Evolutionary conservation across 2,329 filamentous ascomycete species (phyloP), one percentile per base, ranked within the genome.

Genomic region (Diaporthe capsici): DNA sequence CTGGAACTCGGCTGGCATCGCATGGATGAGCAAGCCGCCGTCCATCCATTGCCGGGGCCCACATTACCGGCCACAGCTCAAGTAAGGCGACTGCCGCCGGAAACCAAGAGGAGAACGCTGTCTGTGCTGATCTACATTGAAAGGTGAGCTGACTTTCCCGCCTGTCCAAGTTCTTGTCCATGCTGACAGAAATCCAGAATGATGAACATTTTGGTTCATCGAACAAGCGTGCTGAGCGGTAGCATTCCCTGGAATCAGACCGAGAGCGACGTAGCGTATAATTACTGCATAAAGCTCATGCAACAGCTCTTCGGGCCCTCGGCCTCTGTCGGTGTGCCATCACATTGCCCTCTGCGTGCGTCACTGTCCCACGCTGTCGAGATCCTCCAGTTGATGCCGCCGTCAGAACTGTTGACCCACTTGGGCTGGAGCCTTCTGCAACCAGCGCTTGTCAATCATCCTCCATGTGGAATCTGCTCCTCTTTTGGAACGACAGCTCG

Each of bases 1-100:
- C 72, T 74, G 17, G 72, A 74, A 31, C 49, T 74, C 17, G 72
- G 72, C 22, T 74, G 72, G 72, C 72, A 74, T 42, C 61, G 72
- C n/a, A 49, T 65, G 51, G 72, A 57, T 34, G 72, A 70, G 15
- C 60, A 70, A 10, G 57, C 47, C 49, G 20, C 25, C 53, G 51
- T 51, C 13, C 44, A 63, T 7, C 31, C 44, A 10, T n/a, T 72
- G 17, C n/a, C 71, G 37, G 71, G 71, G 17, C 44, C 44, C n/a
- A 51, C 44, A 22, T 22, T 72, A 61, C 44, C 71, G 37, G 53
- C 42, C 5, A 25, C 49, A 17, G 9, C 44, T 9, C 57, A 63
- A 37, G 17, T 17, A 15, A 58, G 34, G 20, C 71, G 71, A 17
- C 47, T 72, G 15, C 49, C 57, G 34, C 34, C 47, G 8, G 71